A percentile compares a stretch with the other conserved stretches of the same genome.
These are phyloP conservation scores for Micractinium sp. DNA, from an alignment of 139 green algal species.

Conservation along the genomic window DNA sequence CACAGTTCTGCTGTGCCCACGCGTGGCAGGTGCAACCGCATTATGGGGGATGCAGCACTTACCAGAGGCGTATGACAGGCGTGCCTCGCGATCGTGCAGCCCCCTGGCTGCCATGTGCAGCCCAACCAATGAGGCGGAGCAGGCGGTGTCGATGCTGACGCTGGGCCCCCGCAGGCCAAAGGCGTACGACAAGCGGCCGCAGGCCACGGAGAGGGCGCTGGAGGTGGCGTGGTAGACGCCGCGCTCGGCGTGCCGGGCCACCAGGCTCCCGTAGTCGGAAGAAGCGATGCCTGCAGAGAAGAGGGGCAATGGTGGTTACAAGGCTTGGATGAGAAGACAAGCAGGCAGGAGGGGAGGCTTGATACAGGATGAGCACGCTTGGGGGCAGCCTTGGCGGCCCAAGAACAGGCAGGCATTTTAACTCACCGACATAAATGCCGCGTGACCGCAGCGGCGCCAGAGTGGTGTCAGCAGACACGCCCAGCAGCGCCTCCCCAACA, in stretches of 20 bases:
- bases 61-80: constrained; percentile 40
- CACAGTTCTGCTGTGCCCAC: background rate
- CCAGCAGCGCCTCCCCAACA: constrained; percentile 39
- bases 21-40: background rate
- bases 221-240: constrained; percentile 77
- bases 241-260: constrained; percentile 35
- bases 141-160: constrained; percentile 85
- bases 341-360: background rate
- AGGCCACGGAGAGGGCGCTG: constrained; percentile 63
- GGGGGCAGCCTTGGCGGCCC: no score
- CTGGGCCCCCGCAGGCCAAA: constrained; percentile 76
- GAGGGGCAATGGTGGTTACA: background rate
- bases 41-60: background rate
- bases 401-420: background rate
- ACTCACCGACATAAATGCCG: constrained; percentile 75
- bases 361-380: background rate
- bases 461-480: background rate
- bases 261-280: constrained; percentile 76
- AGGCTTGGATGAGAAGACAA: background rate
- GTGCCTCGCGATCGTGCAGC: constrained; percentile 9
- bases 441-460: background rate
- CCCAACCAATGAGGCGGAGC: constrained; percentile 69
- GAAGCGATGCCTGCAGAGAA: constrained; percentile 72
- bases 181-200: constrained; percentile 76
- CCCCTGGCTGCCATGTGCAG: constrained; percentile 55